Conservation (phyloP, 148 eudicot genomes). For the Mesembryanthemum crystallinum region DNA sequence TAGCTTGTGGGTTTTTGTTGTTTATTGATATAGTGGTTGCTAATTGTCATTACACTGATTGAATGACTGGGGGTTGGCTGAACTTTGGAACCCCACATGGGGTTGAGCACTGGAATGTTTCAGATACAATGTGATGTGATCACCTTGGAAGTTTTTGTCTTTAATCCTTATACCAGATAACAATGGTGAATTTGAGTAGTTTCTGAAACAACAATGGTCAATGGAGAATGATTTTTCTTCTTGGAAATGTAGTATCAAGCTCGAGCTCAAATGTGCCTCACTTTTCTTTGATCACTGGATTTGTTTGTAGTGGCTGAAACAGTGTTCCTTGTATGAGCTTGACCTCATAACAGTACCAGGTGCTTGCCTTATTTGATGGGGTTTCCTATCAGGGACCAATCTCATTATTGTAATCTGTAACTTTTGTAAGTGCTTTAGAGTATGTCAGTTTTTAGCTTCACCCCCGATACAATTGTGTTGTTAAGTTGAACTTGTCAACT, state of each 20-base stretch:
- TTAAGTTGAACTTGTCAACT: not conserved
- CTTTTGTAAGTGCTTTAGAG: not conserved
- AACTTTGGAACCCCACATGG: slow-evolving; percentile 10
- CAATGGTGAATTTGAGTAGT: not conserved
- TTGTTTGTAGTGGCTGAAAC: not conserved
- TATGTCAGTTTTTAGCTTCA: not conserved
- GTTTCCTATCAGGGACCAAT: not conserved
- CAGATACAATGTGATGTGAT: not conserved
- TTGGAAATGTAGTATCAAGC: not conserved
- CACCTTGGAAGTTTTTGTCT: not conserved
- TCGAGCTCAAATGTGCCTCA: not conserved
- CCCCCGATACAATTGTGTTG: not conserved
- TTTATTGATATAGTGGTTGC: not conserved
- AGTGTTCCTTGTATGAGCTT: not conserved
- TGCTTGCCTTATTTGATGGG: not conserved
- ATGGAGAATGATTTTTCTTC: not conserved
- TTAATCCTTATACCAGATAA: not conserved
- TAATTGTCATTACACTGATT: slow-evolving; percentile 10
- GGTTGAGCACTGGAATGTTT: not conserved
- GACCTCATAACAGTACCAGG: not conserved
- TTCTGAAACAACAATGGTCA: not conserved
- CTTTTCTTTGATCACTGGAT: not conserved
- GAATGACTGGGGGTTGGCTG: slow-evolving; percentile 2
- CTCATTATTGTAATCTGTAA: not conserved
- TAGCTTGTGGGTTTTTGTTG: slow-evolving; percentile 21